Percentiles rank a stretch among this genome's conserved stretches.
phyloP scores from a whole-genome alignment of 352 stramenopile genomes.

The Globisporangium orthogonon region DNA sequence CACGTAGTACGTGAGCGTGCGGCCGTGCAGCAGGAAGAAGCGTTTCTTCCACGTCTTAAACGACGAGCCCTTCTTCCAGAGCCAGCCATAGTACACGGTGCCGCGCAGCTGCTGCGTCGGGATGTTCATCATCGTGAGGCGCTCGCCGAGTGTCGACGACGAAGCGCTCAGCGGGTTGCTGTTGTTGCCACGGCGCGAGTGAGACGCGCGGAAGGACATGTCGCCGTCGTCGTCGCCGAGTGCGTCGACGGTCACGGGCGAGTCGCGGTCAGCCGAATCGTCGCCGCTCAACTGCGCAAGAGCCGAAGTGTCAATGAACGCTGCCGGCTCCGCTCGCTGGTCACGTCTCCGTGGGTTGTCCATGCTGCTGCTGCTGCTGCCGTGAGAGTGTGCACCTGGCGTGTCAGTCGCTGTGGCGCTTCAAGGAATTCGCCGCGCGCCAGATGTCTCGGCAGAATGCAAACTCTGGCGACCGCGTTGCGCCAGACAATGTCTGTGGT shows the following conservation, averaged over 20 bases:
- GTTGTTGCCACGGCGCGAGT: slow-evolving; percentile 1
- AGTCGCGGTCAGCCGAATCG: slow-evolving; percentile 4
- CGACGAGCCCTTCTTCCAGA: slow-evolving; percentile 67
- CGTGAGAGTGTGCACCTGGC: background rate
- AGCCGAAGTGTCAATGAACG: slow-evolving; percentile 14
- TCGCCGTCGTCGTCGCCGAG: slow-evolving; percentile 6
- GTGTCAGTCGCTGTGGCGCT: background rate
- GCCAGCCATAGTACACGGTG: slow-evolving; percentile 63
- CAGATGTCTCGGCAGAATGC: background rate
- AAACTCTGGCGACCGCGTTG: background rate
- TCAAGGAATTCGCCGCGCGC: background rate
- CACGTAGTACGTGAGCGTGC: slow-evolving; percentile 63
- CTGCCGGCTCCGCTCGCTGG: background rate
- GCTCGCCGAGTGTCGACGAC: slow-evolving; percentile 35
- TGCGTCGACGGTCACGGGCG: slow-evolving; percentile 10
- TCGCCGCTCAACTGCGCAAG: slow-evolving; percentile 5
- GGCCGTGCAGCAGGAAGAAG: slow-evolving; percentile 66
- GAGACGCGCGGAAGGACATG: slow-evolving; percentile 13
- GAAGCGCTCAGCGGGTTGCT: slow-evolving; percentile 2
- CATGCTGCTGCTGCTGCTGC: background rate
- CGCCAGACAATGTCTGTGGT: background rate
- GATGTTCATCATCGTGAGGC: slow-evolving; percentile 59
- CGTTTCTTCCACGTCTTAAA: slow-evolving; percentile 83
- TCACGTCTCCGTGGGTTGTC: background rate
- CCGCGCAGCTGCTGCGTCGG: slow-evolving; percentile 51